These are phyloP conservation scores for Podospora pseudoanserina DNA, from an alignment of 495 filamentous ascomycete species.

Conservation along the genomic window DNA sequence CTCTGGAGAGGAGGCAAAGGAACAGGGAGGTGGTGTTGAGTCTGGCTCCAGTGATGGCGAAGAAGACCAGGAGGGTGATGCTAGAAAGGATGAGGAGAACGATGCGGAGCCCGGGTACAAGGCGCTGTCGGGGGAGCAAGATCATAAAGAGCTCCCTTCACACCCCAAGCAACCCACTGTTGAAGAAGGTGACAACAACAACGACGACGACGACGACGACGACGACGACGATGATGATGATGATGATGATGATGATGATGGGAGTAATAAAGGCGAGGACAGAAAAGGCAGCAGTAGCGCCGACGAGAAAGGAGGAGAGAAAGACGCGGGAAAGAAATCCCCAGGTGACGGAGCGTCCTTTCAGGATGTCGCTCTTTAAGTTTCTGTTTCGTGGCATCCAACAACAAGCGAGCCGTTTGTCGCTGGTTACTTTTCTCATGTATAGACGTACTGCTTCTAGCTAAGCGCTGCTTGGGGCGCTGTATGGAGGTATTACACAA, in stretches of 20 bases:
- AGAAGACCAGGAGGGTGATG: slow-evolving; percentile 38
- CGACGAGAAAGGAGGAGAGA: slow-evolving; percentile 32
- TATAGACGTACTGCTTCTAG: neutral
- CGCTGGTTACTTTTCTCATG: neutral
- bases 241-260: slow-evolving; percentile 30
- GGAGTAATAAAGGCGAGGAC: slow-evolving; percentile 13
- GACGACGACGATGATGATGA: slow-evolving; percentile 1
- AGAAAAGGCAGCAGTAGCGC: neutral
- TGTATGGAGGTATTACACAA: neutral
- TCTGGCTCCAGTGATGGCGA: slow-evolving; percentile 33
- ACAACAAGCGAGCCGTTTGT: neutral
- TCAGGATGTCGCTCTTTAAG: slow-evolving; percentile 53
- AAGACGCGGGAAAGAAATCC: slow-evolving; percentile 38
- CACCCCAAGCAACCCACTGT: slow-evolving; percentile 36
- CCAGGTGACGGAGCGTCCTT: slow-evolving; percentile 47
- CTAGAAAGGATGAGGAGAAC: neutral
- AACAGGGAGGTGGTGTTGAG: slow-evolving; percentile 23
- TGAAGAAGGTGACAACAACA: slow-evolving; percentile 31
- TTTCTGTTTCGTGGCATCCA: neutral
- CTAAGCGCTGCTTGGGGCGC: neutral
- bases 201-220: slow-evolving; percentile 32
- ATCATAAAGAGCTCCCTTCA: slow-evolving; percentile 47
- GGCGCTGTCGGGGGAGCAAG: slow-evolving; percentile 50
- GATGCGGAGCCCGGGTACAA: slow-evolving; percentile 28
- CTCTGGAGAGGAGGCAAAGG: slow-evolving; percentile 21